Evolutionary conservation across 2,329 filamentous ascomycete genomes (phyloP).

Genomic region (Colletotrichum sublineola): DNA sequence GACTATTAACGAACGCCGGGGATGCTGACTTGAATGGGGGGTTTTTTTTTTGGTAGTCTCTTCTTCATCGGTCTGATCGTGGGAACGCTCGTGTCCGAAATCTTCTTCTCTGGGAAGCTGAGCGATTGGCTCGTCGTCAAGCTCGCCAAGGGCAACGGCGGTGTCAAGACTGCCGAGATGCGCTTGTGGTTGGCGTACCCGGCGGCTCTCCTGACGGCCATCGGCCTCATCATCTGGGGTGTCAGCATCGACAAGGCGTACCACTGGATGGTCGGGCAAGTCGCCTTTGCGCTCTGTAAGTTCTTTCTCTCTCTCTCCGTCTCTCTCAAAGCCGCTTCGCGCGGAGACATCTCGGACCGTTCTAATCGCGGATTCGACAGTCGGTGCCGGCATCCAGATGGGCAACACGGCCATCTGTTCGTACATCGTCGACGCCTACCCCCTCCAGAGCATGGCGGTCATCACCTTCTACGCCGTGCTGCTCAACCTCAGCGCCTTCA

Average conservation of each 20-base stretch:
- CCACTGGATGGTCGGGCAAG: slow-evolving; percentile 70
- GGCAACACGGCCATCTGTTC: slow-evolving; percentile 66
- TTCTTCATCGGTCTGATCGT: slow-evolving; percentile 67
- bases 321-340: too few relatives aligned
- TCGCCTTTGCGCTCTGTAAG: slow-evolving; percentile 67
- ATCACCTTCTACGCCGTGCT: slow-evolving; percentile 68
- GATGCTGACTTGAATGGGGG: neutral
- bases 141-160: slow-evolving; percentile 58
- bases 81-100: slow-evolving; percentile 64
- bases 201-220: slow-evolving; percentile 60
- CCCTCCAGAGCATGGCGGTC: slow-evolving; percentile 65
- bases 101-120: slow-evolving; percentile 64
- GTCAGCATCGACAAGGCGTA: slow-evolving; percentile 64
- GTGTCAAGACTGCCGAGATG: slow-evolving; percentile 64
- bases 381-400: slow-evolving; percentile 68
- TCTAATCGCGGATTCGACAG: slow-evolving; percentile 47
- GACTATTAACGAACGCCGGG: neutral
- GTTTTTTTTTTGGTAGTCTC: slow-evolving; percentile 48
- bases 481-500: slow-evolving; percentile 64
- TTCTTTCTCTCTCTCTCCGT: slow-evolving; percentile 7
- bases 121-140: slow-evolving; percentile 65
- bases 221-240: slow-evolving; percentile 68
- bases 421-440: slow-evolving; percentile 69
- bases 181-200: slow-evolving; percentile 69
- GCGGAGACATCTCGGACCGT: neutral